phyloP scores from a whole-genome alignment of 2,329 filamentous ascomycete genomes.

The Aspergillus sojae region DNA sequence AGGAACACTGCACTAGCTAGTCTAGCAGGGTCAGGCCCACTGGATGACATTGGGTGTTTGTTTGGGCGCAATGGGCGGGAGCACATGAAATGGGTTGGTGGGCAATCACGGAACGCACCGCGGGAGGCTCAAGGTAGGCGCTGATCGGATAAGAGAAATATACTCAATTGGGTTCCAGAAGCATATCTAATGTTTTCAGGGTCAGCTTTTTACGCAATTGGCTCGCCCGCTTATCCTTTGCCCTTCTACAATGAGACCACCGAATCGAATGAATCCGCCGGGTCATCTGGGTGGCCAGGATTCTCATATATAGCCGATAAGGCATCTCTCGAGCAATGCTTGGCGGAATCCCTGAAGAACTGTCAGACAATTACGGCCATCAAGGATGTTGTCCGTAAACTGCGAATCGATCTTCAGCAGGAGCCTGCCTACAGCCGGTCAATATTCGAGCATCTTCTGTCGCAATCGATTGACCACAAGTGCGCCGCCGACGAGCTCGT shows the following conservation, averaged over 20 bases:
- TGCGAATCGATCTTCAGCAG: constrained; percentile 37
- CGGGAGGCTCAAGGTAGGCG: constrained; percentile 29
- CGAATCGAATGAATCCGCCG: constrained; percentile 13
- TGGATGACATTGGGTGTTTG: constrained; percentile 44
- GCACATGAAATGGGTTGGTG: constrained; percentile 41
- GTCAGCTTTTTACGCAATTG: constrained; percentile 22
- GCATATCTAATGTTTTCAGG: constrained; percentile 17
- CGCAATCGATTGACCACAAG: constrained; percentile 13
- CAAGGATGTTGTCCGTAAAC: constrained; percentile 28
- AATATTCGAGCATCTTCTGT: constrained; percentile 37
- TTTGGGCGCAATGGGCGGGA: constrained; percentile 45
- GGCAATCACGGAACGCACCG: constrained; percentile 27
- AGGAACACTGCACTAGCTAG: constrained; percentile 55
- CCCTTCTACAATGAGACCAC: constrained; percentile 26
- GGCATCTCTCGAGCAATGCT: constrained; percentile 12
- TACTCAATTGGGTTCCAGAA: neutral
- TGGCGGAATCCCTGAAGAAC: constrained; percentile 24
- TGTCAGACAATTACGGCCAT: constrained; percentile 32
- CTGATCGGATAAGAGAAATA: neutral
- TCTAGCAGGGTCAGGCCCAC: constrained; percentile 27
- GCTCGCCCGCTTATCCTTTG: constrained; percentile 19
- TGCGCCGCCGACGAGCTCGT: constrained; percentile 27
- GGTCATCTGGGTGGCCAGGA: constrained; percentile 2
- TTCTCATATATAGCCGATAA: neutral
- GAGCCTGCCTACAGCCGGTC: constrained; percentile 38